Evolutionary conservation across 768 basidiomycete genomes (phyloP).

Genomic region (Leccinum olivaceopallidum): DNA sequence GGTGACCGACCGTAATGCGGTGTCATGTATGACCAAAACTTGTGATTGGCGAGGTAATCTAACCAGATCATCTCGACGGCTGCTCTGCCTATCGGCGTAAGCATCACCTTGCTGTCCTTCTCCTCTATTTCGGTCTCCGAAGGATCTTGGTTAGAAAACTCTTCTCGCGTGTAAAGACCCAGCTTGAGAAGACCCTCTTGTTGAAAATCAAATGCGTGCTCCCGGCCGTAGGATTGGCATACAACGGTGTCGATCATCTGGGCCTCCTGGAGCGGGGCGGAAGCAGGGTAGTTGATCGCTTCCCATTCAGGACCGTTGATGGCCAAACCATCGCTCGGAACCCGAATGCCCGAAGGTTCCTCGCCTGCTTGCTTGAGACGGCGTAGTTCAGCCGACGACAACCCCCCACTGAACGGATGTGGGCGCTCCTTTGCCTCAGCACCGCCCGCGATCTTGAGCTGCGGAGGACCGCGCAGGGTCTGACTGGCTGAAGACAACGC

Average conservation of each 20-base stretch:
- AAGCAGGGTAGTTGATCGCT: constrained; percentile 37
- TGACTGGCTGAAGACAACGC: constrained; percentile 52
- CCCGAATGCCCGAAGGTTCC: constrained; percentile 48
- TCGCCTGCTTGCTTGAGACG: constrained; percentile 73
- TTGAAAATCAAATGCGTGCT: constrained; percentile 74
- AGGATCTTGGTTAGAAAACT: constrained; percentile 8
- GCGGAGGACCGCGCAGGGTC: constrained; percentile 53
- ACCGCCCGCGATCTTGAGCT: constrained; percentile 52
- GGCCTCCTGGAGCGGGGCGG: constrained; percentile 33
- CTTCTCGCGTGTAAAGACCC: constrained; percentile 53
- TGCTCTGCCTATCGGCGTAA: constrained; percentile 50
- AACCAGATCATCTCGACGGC: constrained; percentile 57
- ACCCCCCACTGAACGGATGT: constrained; percentile 78
- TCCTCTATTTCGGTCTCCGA: constrained; percentile 43
- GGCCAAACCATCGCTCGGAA: constrained; percentile 69
- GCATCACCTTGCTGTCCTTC: constrained; percentile 40
- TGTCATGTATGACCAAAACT: constrained; percentile 36
- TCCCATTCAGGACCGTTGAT: constrained; percentile 62
- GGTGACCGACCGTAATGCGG: background rate
- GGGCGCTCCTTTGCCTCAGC: constrained; percentile 73
- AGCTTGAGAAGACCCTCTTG: constrained; percentile 77
- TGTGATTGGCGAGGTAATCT: constrained; percentile 49
- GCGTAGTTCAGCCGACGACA: constrained; percentile 71
- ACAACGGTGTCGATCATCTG: constrained; percentile 46
- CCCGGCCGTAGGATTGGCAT: constrained; percentile 61